Evolutionary conservation across 805 yeast species (phyloP).

Genomic region (Lachancea sp.): DNA sequence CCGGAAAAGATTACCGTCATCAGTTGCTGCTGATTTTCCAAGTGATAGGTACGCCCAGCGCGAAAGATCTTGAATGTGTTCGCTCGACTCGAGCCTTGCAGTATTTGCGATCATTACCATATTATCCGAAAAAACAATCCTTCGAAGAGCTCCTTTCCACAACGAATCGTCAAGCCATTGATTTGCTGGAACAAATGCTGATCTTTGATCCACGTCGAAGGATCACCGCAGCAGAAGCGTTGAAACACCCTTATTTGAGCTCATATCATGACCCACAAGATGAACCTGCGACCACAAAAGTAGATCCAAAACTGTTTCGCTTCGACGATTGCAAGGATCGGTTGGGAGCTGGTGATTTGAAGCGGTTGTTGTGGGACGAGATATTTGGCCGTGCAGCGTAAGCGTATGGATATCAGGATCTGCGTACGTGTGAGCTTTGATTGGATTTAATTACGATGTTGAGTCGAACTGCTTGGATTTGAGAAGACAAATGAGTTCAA

Average conservation of each 20-base stretch:
- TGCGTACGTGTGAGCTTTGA: no score
- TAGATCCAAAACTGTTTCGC: conserved; percentile 81
- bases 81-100: conserved; percentile 82
- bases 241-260: conserved; percentile 75
- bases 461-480: no score
- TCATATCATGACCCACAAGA: conserved; percentile 94
- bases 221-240: conserved; percentile 77
- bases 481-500: no score
- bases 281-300: conserved; percentile 80
- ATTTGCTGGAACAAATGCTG: conserved; percentile 59
- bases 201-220: conserved; percentile 79
- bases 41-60: conserved; percentile 79
- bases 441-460: no score
- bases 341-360: conserved; percentile 67
- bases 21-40: conserved; percentile 82
- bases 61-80: conserved; percentile 68
- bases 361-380: conserved; percentile 71
- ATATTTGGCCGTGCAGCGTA: conserved; percentile 34
- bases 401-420: no score
- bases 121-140: conserved; percentile 29
- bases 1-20: conserved; percentile 90
- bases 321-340: conserved; percentile 82
- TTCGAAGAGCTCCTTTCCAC: conserved; percentile 35
- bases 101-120: conserved; percentile 75
- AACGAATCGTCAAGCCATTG: conserved; percentile 63